Evolutionary conservation across 2,329 filamentous ascomycete genomes (phyloP), one percentile per base, ranked within the genome.

Genomic region (Pseudogymnoascus sp.): DNA sequence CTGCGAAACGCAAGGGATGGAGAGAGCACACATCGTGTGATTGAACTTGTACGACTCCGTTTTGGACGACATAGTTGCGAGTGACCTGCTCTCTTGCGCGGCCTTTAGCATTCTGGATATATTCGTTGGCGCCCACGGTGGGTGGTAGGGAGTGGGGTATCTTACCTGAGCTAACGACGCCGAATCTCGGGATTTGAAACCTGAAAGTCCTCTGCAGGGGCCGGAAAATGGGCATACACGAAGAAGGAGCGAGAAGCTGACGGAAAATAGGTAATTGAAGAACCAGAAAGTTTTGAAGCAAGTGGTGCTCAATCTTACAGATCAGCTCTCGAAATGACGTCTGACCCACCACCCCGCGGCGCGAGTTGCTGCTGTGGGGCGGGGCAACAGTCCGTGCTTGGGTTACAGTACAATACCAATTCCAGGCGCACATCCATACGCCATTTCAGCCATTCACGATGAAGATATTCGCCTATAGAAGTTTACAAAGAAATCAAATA

Each of bases 21-120:
- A 24, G 19, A 4, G 4, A 13, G 64, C 81, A 73, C 73, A 86
- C 93, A 97, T 97, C 64, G 90, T 89, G 80, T 95, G 90, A 77
- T 95, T 93, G 75, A 88, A 81, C 76, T 95, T 90, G 78, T 97
- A 97, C 66, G 83, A 90, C 68, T 80, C 81, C 1, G 82, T 79
- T 67, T 97, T 85, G 0, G 93, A 83, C 67, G 90, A 83, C 85
- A 74, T 74, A 62, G 71, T 72, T 71, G 69, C 68, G 70, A 67
- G 72, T 64, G 65, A 56, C 67, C 68, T 70, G 60, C 66, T 68
- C 66, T 61, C 72, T 73, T 62, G 24, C n/a, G 38, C 2, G 19
- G 5, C 13, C 31, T 13, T 63, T 61, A 63, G 50, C 11, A 61
- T n/a, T 21, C n/a, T 24, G 26, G 3, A 33, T 31, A 56, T 10